Evolutionary conservation across 805 yeast species (phyloP).

Genomic region (Lipomyces starkeyi): DNA sequence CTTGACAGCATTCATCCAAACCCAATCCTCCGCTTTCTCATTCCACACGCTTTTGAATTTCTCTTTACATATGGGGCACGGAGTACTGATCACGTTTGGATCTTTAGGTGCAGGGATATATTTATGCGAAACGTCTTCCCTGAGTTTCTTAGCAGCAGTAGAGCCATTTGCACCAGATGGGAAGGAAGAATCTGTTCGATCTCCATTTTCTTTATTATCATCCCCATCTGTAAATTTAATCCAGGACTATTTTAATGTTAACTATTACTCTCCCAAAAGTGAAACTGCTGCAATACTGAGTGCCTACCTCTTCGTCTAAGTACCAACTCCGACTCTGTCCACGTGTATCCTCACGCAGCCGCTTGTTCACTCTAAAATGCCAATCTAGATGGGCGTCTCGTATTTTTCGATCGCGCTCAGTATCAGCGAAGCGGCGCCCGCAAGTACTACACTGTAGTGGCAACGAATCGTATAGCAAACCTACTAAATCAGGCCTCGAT

Average conservation of each 20-base stretch:
- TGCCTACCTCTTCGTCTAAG: slow-evolving; percentile 63
- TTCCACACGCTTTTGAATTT: slow-evolving; percentile 66
- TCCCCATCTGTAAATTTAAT: slow-evolving; percentile 35
- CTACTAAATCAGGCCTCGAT: slow-evolving; percentile 45
- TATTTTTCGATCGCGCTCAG: slow-evolving; percentile 58
- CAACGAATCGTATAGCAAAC: slow-evolving; percentile 59
- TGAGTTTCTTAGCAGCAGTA: slow-evolving; percentile 46
- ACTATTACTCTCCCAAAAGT: slow-evolving; percentile 48
- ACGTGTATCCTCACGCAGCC: slow-evolving; percentile 58
- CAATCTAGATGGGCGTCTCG: slow-evolving; percentile 84
- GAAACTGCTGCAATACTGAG: slow-evolving; percentile 79
- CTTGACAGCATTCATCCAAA: slow-evolving; percentile 71
- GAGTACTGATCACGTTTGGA: slow-evolving; percentile 59
- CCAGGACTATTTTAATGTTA: slow-evolving; percentile 30
- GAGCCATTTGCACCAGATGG: slow-evolving; percentile 27
- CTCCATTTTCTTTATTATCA: slow-evolving; percentile 31
- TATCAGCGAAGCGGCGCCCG: slow-evolving; percentile 79
- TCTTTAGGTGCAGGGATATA: slow-evolving; percentile 73
- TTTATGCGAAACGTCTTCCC: slow-evolving; percentile 40
- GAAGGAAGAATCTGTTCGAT: slow-evolving; percentile 30
- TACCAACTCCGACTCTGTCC: slow-evolving; percentile 83
- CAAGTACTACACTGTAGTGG: slow-evolving; percentile 87
- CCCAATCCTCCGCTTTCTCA: slow-evolving; percentile 81
- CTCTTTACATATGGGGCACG: slow-evolving; percentile 77
- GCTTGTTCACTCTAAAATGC: slow-evolving; percentile 92